Conservation (phyloP, 305 asterid genomes). For the Fraxinus dipetala region DNA sequence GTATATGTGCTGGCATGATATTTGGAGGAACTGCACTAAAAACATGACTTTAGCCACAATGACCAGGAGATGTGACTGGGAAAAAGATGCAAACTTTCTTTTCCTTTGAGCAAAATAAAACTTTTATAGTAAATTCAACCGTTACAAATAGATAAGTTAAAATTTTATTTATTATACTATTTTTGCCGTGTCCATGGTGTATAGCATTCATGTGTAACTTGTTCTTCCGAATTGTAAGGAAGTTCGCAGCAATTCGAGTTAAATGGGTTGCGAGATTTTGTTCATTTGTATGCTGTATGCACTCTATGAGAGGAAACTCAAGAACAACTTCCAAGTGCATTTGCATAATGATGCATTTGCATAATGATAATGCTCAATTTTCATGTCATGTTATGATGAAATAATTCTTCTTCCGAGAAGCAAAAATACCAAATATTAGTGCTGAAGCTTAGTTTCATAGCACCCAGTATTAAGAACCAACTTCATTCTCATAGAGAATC, state of each 20-base stretch:
- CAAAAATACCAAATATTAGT: too few species aligned
- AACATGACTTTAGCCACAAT: slow-evolving; percentile 21
- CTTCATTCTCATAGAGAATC: too few species aligned
- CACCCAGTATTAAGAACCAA: too few species aligned
- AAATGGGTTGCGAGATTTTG: too few species aligned
- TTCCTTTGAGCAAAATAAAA: background rate
- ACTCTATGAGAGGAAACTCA: too few species aligned
- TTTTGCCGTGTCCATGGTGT: background rate
- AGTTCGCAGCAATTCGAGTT: background rate
- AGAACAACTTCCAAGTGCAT: too few species aligned
- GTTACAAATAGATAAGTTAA: background rate
- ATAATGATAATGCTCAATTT: too few species aligned
- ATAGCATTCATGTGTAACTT: background rate
- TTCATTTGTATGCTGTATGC: too few species aligned
- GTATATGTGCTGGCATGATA: slow-evolving; percentile 29
- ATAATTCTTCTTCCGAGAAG: too few species aligned
- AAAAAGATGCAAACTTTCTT: slow-evolving; percentile 22
- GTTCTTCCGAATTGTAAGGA: background rate
- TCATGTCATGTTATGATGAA: too few species aligned
- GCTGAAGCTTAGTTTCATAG: too few species aligned
- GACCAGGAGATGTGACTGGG: slow-evolving; percentile 24
- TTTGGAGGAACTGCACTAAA: slow-evolving; percentile 28
- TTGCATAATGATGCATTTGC: too few species aligned
- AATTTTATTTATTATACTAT: background rate
- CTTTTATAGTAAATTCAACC: background rate